Percentiles rank a stretch among this genome's conserved stretches.
Conservation (phyloP, 495 filamentous ascomycete species). For the Evernia prunastri region DNA sequence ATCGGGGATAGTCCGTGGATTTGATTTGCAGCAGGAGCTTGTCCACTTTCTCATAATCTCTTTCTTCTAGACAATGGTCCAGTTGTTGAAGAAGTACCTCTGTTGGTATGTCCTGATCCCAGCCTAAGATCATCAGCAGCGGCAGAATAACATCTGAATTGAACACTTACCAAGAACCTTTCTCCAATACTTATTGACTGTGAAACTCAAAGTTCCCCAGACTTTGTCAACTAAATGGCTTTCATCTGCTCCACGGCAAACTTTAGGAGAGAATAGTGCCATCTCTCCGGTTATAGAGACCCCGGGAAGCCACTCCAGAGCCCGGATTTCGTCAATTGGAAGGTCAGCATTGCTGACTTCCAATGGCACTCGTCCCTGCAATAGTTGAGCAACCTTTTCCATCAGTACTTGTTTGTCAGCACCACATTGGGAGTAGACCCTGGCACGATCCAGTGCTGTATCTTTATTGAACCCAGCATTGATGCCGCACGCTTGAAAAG, state of each 20-base stretch:
- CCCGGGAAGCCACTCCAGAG: constrained; percentile 31
- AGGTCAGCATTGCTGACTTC: background rate
- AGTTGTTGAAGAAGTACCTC: constrained; percentile 28
- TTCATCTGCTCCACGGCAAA: constrained; percentile 26
- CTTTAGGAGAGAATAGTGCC: constrained; percentile 19
- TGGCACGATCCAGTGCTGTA: background rate
- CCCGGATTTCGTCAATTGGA: background rate
- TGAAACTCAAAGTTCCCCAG: constrained; percentile 24
- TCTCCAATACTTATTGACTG: constrained; percentile 27
- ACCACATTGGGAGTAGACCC: constrained; percentile 23
- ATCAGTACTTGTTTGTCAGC: constrained; percentile 18
- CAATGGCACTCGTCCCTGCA: constrained; percentile 15
- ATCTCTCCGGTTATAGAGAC: constrained; percentile 11
- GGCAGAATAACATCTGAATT: fast-evolving
- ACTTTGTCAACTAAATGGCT: constrained; percentile 26
- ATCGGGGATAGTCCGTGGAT: constrained; percentile 3
- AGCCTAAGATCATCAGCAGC: constrained; percentile 12
- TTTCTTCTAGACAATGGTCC: constrained; percentile 17
- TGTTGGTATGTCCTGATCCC: constrained; percentile 25
- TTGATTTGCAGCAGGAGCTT: constrained; percentile 27
- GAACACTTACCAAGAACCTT: constrained; percentile 21
- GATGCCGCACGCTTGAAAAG: constrained; percentile 27
- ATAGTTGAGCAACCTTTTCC: constrained; percentile 22
- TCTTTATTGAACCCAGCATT: background rate
- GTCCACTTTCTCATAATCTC: constrained; percentile 24